Evolutionary conservation across 1,284 basidiomycete genomes (phyloP), one percentile per base, ranked within the genome.

Genomic region (Erythrobasidium hasegawianum): DNA sequence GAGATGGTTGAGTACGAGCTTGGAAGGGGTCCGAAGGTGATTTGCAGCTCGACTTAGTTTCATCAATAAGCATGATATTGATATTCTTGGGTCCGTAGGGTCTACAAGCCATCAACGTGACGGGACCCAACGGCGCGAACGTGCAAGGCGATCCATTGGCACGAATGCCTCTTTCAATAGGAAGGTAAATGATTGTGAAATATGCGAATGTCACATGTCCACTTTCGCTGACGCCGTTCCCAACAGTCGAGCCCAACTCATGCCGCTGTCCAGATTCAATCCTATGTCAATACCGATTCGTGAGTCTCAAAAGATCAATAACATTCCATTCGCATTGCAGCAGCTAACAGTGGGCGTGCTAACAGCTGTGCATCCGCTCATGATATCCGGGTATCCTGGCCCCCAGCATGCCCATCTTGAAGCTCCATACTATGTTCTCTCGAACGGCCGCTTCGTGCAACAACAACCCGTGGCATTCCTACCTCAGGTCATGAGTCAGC

Each of bases 1-100:
- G 62, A 65, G 24, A 58, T 65, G 55, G 62, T 65, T 33, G 62
- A 65, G 56, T 65, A 65, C 29, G 62, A 65, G 43, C 56, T 65
- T 11, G 62, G 62, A 16, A 38, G 62, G 13, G 62, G 62, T 2
- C 62, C 62, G 27, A 65, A 65, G 62, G 62, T 58, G 18, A 9
- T 54, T 40, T 47, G 14, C 8, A 47, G 16, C 43, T 16, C 8
- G 11, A 10, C 40, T n/a, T 11, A 41, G 40, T 47, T n/a, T 47
- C 22, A 47, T 47, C 4, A 8, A n/a, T n/a, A 41, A 41, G 40
- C n/a, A 41, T 10, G 40, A 41, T 41, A 14, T 33, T 58, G 39
- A 45, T n/a, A 38, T 16, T 9, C 33, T 27, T 20, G 38, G 27
- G 24, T 20, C 24, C 26, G n/a, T n/a, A 65, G 62, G 62, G 62